Evolutionary conservation across 1,284 basidiomycete genomes (phyloP).

Genomic region (Phylloporus gajari): DNA sequence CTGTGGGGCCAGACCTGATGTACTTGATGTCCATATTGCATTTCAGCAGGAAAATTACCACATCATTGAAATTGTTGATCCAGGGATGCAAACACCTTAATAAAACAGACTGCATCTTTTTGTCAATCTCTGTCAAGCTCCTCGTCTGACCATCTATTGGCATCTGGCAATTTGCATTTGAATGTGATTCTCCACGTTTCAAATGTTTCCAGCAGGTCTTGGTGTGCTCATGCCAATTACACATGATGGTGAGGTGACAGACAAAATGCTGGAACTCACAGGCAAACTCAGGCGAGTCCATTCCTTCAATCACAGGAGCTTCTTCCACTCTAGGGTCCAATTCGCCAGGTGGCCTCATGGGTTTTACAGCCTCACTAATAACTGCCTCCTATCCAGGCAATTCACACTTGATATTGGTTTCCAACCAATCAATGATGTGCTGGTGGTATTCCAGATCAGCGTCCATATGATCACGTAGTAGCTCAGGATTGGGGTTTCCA

Average conservation of each 20-base stretch:
- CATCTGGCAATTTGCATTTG: background rate
- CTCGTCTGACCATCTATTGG: background rate
- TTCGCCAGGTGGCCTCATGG: rapidly evolving
- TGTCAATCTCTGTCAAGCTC: background rate
- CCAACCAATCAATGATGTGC: background rate
- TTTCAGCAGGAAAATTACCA: background rate
- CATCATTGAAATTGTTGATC: background rate
- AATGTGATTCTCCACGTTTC: rapidly evolving
- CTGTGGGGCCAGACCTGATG: background rate
- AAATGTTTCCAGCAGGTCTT: background rate
- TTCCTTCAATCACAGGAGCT: background rate
- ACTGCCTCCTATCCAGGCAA: background rate
- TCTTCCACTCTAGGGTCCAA: background rate
- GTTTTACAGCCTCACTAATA: background rate
- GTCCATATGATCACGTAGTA: background rate
- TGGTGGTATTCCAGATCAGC: rapidly evolving
- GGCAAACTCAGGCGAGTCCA: background rate
- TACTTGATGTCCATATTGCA: background rate
- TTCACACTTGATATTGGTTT: background rate
- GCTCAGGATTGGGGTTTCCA: background rate
- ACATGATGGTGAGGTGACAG: background rate
- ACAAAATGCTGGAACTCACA: background rate
- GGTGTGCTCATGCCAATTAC: conserved; percentile 3
- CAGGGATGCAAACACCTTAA: background rate
- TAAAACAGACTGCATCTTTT: background rate